Evolutionary conservation across 495 filamentous ascomycete genomes (phyloP).

Genomic region (Daldinia decipiens): DNA sequence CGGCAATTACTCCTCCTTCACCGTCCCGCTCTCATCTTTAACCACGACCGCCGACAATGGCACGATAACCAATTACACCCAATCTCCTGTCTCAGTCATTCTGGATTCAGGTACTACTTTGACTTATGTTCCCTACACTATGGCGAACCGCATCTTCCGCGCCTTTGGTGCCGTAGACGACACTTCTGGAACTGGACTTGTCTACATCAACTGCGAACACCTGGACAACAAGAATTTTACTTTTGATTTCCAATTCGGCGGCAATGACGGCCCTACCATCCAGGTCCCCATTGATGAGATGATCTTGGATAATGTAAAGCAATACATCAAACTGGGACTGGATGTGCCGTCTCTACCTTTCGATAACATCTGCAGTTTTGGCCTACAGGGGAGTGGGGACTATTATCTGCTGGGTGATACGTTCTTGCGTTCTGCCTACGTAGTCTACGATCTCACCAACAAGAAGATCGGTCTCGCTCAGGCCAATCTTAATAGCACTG

Average conservation of each 20-base stretch:
- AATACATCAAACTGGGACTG: slow-evolving; percentile 41
- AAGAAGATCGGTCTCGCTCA: slow-evolving; percentile 87
- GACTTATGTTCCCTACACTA: slow-evolving; percentile 77
- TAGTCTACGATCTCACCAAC: slow-evolving; percentile 89
- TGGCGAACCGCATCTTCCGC: slow-evolving; percentile 67
- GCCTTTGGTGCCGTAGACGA: slow-evolving; percentile 64
- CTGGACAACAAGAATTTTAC: slow-evolving; percentile 68
- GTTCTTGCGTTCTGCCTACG: slow-evolving; percentile 91
- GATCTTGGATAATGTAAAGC: slow-evolving; percentile 66
- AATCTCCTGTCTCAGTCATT: slow-evolving; percentile 63
- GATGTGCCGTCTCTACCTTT: slow-evolving; percentile 45
- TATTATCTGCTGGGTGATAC: slow-evolving; percentile 76
- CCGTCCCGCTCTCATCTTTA: slow-evolving; percentile 51
- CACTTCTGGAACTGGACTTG: slow-evolving; percentile 55
- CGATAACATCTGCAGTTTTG: slow-evolving; percentile 54
- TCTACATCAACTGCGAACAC: slow-evolving; percentile 58
- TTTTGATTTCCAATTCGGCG: slow-evolving; percentile 70
- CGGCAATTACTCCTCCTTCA: slow-evolving; percentile 52
- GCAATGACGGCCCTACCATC: slow-evolving; percentile 65
- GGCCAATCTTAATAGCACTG: slow-evolving; percentile 80
- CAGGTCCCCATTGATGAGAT: slow-evolving; percentile 78
- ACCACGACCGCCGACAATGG: slow-evolving; percentile 49
- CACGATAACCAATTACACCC: slow-evolving; percentile 39
- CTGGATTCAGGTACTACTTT: slow-evolving; percentile 89
- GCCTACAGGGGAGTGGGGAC: slow-evolving; percentile 48